These are phyloP conservation scores for Candida piceae DNA, from an alignment of 805 yeast species.

Conservation along the genomic window DNA sequence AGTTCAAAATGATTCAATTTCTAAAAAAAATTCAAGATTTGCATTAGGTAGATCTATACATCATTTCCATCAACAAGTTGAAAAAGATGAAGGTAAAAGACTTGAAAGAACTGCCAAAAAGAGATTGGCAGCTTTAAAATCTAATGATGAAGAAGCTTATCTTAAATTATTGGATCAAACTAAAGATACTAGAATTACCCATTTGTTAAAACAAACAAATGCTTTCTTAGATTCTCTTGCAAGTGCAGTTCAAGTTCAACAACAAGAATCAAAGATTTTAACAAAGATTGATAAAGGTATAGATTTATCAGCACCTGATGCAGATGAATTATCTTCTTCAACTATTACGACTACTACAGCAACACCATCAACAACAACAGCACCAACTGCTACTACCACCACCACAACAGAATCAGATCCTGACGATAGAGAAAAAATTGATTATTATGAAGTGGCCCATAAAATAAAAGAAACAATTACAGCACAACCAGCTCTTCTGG, in stretches of 20 bases:
- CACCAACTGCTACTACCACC: no score
- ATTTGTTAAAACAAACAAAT: slow-evolving; percentile 75
- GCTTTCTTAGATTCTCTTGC: slow-evolving; percentile 72
- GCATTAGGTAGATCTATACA: slow-evolving; percentile 33
- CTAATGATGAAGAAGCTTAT: slow-evolving; percentile 86
- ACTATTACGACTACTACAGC: no score
- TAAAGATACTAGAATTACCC: slow-evolving; percentile 82
- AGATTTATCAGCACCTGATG: slow-evolving; percentile 9
- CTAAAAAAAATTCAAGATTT: slow-evolving; percentile 27
- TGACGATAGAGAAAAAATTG: slow-evolving; percentile 55
- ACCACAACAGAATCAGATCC: no score
- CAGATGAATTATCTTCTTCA: no score
- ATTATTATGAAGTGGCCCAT: slow-evolving; percentile 81
- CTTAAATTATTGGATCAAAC: slow-evolving; percentile 79
- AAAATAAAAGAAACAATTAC: slow-evolving; percentile 59
- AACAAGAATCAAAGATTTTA: slow-evolving; percentile 43
- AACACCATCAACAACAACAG: no score
- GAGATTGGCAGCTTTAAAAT: slow-evolving; percentile 80
- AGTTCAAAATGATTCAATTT: slow-evolving; percentile 25
- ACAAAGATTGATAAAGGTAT: slow-evolving; percentile 26
- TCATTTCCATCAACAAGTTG: slow-evolving; percentile 51
- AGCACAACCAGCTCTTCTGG: slow-evolving; percentile 62
- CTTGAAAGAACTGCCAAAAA: slow-evolving; percentile 80
- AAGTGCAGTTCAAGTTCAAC: slow-evolving; percentile 74
- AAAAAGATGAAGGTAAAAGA: slow-evolving; percentile 71